Base-by-base conservation (phyloP, 805 yeast genomes). In the Spathaspora passalidarum region DNA sequence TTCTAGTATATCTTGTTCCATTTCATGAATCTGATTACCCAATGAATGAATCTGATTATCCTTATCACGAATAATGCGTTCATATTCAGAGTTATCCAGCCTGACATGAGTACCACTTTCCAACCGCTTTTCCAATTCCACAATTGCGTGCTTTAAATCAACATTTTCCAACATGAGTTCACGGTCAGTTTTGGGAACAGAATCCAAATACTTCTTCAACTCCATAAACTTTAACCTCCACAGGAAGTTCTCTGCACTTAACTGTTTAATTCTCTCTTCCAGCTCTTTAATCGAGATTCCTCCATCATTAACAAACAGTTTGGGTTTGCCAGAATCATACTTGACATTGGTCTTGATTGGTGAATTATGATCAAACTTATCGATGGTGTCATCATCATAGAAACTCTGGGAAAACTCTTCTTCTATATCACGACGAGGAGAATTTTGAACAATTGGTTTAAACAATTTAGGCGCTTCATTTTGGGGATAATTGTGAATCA, bases 211-310 rank as follows among this genome's bases (percentile, higher is more conserved):
- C 9, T 44, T 35, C 21, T 40, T 34, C 17, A 50, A 37, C 23
- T 44, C 47, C 16, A 42, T 35, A n/a, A 44, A 43, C 20, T 48
- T 45, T 5, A 50, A 38, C 36, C 43, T 37, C 46, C 48, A 46
- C 38, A 46, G 43, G 18, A 32, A 42, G 21, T 50, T 50, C 40
- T 50, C 54, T 26, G 44, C 38, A 16, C 39, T 34, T 22, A 50
- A 39, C 6, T 44, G 44, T 11, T 46, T 46, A 8, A 48, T 42
- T n/a, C 43, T 37, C 19, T 48, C 54, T 13, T 50, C 47, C 41
- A 39, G 48, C 19, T 45, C 46, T 38, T 38, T 46, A 13, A 44
- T 43, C 2, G 54, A 44, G 13, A 39, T 22, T 7, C 47, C 46
- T 25, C 43, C 46, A 16, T 18, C 38, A 35, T 42, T 42, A 32